Percentiles rank a stretch among this genome's conserved stretches.
phyloP scores from a whole-genome alignment of 176 grass and related monocot genomes.

The Bothriochloa decipiens region DNA sequence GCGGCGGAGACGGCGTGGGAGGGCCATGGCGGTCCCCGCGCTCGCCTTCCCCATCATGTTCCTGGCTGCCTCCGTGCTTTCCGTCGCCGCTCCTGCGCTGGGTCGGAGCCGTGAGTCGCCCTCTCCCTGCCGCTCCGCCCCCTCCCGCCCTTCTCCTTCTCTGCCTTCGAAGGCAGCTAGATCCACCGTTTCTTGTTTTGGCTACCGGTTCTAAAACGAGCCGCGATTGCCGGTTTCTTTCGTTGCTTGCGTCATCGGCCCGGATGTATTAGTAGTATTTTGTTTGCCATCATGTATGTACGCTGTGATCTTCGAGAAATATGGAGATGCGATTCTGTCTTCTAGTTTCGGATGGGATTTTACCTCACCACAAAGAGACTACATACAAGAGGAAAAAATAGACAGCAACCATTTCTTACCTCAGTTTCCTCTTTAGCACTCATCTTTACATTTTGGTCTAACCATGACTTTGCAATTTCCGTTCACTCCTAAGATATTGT shows the following conservation, averaged over 20 bases:
- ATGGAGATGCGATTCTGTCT: neutral
- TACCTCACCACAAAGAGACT: neutral
- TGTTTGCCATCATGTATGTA: neutral
- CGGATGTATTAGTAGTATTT: neutral
- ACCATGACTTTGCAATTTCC: neutral
- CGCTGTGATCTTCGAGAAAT: neutral
- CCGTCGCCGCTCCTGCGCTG: neutral
- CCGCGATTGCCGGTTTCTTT: neutral
- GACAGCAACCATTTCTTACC: neutral
- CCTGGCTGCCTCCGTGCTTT: conserved; percentile 6
- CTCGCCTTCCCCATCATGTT: neutral
- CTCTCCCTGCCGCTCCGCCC: no score
- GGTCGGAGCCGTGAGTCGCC: conserved; percentile 19
- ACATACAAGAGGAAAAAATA: neutral
- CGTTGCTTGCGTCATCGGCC: neutral
- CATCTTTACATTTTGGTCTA: neutral
- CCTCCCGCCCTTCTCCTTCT: no score
- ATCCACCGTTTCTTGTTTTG: conserved; percentile 19
- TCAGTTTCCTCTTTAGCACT: neutral
- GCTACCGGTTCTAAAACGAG: neutral
- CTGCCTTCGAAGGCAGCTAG: neutral
- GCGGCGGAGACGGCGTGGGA: neutral
- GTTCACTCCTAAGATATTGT: neutral
- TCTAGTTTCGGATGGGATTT: neutral
- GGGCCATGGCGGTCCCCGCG: conserved; percentile 16